These are phyloP conservation scores for Calonectria fujianensis DNA, from an alignment of 2,329 filamentous ascomycete species.

Conservation along the genomic window DNA sequence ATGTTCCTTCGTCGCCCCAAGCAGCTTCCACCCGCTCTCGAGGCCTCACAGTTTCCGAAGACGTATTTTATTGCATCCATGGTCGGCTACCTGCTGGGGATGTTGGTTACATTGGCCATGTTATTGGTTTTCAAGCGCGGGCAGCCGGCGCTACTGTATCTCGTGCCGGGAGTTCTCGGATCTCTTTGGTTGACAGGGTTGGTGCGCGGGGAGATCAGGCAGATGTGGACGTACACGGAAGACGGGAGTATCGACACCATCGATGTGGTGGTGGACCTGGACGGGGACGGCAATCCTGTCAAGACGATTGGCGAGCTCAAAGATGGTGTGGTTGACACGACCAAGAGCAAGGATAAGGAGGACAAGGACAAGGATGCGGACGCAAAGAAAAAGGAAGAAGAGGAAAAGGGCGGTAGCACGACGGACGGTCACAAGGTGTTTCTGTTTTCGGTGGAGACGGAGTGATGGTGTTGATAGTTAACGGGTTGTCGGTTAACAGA, in stretches of 20 bases:
- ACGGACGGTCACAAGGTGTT: constrained; percentile 57
- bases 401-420: constrained; percentile 37
- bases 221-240: constrained; percentile 91
- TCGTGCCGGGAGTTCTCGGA: constrained; percentile 89
- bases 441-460: constrained; percentile 59
- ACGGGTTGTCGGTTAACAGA: background rate
- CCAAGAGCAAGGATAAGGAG: constrained; percentile 56
- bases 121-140: constrained; percentile 87
- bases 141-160: constrained; percentile 92
- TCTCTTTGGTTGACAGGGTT: constrained; percentile 85
- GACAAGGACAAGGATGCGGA: constrained; percentile 49
- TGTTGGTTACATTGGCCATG: constrained; percentile 84
- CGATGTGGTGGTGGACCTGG: constrained; percentile 74
- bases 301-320: constrained; percentile 63
- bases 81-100: constrained; percentile 84
- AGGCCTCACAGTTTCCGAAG: constrained; percentile 80
- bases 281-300: constrained; percentile 67
- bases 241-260: constrained; percentile 74
- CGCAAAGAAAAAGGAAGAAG: constrained; percentile 43
- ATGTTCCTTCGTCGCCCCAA: constrained; percentile 52
- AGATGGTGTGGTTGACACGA: constrained; percentile 62
- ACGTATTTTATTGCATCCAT: constrained; percentile 89
- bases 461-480: constrained; percentile 12
- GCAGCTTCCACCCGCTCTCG: constrained; percentile 56
- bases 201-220: constrained; percentile 80